Evolutionary conservation across 192 early-diverging fungal species (phyloP).

Genomic region (Spinellus fusiger): DNA sequence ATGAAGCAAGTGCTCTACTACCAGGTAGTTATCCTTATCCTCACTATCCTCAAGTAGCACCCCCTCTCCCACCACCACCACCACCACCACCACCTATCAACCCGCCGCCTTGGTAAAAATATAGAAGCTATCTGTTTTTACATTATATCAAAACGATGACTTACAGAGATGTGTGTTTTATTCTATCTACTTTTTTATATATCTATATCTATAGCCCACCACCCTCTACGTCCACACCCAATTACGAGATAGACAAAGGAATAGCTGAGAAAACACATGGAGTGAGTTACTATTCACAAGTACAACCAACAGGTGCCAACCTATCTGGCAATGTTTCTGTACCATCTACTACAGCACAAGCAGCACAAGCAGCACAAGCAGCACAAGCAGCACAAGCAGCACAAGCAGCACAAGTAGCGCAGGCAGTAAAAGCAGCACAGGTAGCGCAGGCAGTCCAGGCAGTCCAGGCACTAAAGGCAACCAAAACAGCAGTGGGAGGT

Average conservation of each 20-base stretch:
- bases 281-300: constrained; percentile 10
- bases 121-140: neutral
- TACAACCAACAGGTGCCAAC: constrained; percentile 15
- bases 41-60: constrained; percentile 18
- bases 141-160: neutral
- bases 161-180: neutral
- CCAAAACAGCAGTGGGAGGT: too few relatives aligned
- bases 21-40: constrained; percentile 29
- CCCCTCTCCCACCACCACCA: constrained; percentile 12
- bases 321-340: too few relatives aligned
- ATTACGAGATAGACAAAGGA: neutral
- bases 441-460: too few relatives aligned
- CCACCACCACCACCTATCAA: constrained; percentile 28
- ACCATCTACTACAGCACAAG: too few relatives aligned
- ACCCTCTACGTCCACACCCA: neutral
- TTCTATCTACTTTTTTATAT: neutral
- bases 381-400: too few relatives aligned
- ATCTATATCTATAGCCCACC: too few relatives aligned
- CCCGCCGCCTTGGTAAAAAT: neutral
- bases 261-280: constrained; percentile 1
- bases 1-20: constrained; percentile 10
- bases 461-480: too few relatives aligned
- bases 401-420: too few relatives aligned
- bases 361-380: too few relatives aligned
- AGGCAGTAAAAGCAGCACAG: too few relatives aligned